Percentiles rank a stretch among this genome's conserved stretches.
Evolutionary conservation across 768 basidiomycete species (phyloP).

Genomic region (Hygrophorus russula): DNA sequence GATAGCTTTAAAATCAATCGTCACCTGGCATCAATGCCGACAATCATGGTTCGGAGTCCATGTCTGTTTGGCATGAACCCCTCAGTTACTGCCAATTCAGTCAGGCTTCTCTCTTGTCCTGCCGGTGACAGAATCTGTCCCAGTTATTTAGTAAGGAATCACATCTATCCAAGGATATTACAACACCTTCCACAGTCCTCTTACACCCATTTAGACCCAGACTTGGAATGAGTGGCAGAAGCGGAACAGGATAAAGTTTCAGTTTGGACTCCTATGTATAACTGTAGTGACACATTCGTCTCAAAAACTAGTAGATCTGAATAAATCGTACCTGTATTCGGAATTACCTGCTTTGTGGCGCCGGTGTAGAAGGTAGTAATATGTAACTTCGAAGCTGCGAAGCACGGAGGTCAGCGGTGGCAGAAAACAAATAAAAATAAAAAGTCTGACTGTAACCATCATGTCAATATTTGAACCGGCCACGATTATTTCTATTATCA

Average conservation of each 20-base stretch:
- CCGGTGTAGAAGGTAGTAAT: not conserved
- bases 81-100: not conserved
- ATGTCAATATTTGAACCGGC: not conserved
- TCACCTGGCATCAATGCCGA: slow-evolving; percentile 5
- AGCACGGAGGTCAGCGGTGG: no score
- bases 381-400: no score
- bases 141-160: not conserved
- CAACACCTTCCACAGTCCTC: slow-evolving; percentile 1
- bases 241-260: no score
- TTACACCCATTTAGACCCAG: slow-evolving; percentile 1
- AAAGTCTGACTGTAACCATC: no score
- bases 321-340: not conserved
- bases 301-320: no score
- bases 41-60: not conserved
- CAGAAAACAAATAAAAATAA: no score
- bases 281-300: no score
- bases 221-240: no score
- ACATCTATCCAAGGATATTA: not conserved
- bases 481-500: not conserved
- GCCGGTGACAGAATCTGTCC: not conserved
- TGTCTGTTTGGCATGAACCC: slow-evolving; percentile 2
- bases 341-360: not conserved
- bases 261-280: no score
- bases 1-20: not conserved
- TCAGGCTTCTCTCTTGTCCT: not conserved